Conservation (phyloP, 257 asterid species). For the Perilla frutescens region DNA sequence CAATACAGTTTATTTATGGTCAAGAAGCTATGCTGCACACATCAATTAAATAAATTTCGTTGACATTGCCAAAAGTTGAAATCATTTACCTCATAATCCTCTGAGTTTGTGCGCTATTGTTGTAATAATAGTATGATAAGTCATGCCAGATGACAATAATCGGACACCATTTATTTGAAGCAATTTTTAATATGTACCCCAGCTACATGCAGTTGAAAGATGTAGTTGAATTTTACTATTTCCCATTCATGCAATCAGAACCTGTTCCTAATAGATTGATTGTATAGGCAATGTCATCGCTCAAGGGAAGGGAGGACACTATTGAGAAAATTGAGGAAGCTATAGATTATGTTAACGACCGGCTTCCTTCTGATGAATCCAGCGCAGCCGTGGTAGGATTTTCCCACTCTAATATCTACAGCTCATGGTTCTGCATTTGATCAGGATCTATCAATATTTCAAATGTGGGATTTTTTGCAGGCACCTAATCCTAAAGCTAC, state of each 20-base stretch:
- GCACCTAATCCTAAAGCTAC: conserved; percentile 43
- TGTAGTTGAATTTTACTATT: too few species aligned
- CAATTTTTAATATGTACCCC: not conserved
- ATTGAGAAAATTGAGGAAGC: conserved; percentile 72
- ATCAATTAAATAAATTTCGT: not conserved
- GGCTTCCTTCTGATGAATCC: conserved; percentile 49
- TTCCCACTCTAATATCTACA: conserved; percentile 14
- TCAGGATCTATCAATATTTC: not conserved
- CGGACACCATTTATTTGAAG: not conserved
- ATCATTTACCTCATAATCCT: not conserved
- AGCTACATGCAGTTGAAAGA: not conserved
- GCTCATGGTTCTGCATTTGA: conserved; percentile 10
- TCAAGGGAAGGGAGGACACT: conserved; percentile 53
- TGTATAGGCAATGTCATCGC: conserved; percentile 73
- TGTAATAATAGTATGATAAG: not conserved
- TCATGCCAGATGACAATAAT: not conserved
- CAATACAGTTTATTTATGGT: not conserved
- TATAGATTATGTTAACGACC: conserved; percentile 51
- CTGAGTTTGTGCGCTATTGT: not conserved
- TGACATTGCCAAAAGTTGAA: not conserved
- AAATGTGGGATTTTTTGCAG: conserved; percentile 44
- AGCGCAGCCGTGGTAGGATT: conserved; percentile 46
- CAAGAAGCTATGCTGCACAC: too few species aligned
- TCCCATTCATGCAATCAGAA: not conserved
- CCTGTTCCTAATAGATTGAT: not conserved